phyloP scores from a whole-genome alignment of 1,139 yeast genomes.

The Lodderomyces parapsilosis region DNA sequence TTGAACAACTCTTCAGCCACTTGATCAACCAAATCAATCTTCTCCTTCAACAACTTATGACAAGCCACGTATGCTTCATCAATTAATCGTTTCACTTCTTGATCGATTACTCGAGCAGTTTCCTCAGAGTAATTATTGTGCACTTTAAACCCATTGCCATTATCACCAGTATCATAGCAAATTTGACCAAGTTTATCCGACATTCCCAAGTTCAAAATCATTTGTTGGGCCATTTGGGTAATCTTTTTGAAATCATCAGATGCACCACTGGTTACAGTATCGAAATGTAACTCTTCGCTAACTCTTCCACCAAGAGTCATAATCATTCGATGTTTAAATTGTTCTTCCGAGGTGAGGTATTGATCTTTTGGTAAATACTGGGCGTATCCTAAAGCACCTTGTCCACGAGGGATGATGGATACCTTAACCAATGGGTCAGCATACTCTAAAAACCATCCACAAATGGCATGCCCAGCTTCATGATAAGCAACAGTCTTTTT shows the following conservation, averaged over 20 bases:
- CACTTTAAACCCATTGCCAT: constrained; percentile 48
- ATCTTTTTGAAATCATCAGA: constrained; percentile 80
- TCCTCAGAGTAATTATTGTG: constrained; percentile 70
- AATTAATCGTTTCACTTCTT: constrained; percentile 63
- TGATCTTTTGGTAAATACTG: constrained; percentile 80
- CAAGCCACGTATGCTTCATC: constrained; percentile 55
- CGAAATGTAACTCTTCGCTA: constrained; percentile 72
- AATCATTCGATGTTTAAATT: constrained; percentile 69
- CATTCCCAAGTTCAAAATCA: constrained; percentile 80
- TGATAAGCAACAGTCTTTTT: constrained; percentile 77
- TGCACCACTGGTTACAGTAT: constrained; percentile 79
- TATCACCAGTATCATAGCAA: constrained; percentile 48
- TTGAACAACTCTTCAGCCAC: constrained; percentile 67
- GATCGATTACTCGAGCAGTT: constrained; percentile 65
- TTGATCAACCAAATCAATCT: constrained; percentile 59
- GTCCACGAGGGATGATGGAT: constrained; percentile 81
- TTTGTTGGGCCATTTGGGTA: constrained; percentile 72
- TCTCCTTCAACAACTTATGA: constrained; percentile 52
- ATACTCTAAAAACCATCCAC: constrained; percentile 71
- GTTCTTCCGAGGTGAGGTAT: constrained; percentile 63
- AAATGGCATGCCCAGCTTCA: constrained; percentile 82
- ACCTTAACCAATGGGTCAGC: constrained; percentile 81
- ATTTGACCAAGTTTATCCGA: constrained; percentile 66
- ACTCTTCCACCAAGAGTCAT: constrained; percentile 84
- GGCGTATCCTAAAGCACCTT: constrained; percentile 82